Base-by-base conservation (phyloP, 768 basidiomycete genomes). In the Auricularia auricula-judae region DNA sequence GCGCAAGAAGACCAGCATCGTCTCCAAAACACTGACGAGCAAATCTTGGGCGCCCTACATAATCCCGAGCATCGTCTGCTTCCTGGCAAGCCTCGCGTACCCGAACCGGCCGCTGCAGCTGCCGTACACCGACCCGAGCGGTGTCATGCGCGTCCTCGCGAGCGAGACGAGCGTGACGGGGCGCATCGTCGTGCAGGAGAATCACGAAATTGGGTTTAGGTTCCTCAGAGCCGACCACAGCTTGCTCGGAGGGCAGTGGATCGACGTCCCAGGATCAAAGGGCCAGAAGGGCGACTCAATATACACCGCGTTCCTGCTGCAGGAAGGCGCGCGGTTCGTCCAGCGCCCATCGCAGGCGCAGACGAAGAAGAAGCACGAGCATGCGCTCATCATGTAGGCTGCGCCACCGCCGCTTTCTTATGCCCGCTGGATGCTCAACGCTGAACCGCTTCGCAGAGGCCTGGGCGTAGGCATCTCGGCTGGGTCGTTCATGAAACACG, bases 381-480 rank as follows among this genome's bases (percentile, higher is more conserved):
- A 39, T 12, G 90, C 82, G 3, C 76, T 90, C 66, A 76, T 89
- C 63, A 92, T 92, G 93, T 91, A 72, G 67, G 85, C 29, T 29
- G 29, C 29, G 29, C 29, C 29, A 29, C 29, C 29, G 29, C 29
- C 29, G 29, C 29, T 29, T 2, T 29, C 1, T 1, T 29, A 29
- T 29, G 29, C 2, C 1, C 29, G 29, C 29, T 72, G 42, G 14
- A 23, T 42, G 43, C 33, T 66, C 65, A 59, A 43, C 53, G 18
- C 64, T 65, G 47, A 60, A 60, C 23, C 47, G 47, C 7, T 39
- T 65, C 61, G 7, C 69, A 97, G 95, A 74, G 96, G 96, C 11
- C 83, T 98, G 36, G 96, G 96, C 21, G 80, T 84, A 21, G 95
- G 96, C 4, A 86, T 91, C 63, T 86, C 91, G 3, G 87, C 91